Evolutionary conservation across 768 basidiomycete genomes (phyloP), one percentile per base, ranked within the genome.

Genomic region (Filobasidium wieringae): DNA sequence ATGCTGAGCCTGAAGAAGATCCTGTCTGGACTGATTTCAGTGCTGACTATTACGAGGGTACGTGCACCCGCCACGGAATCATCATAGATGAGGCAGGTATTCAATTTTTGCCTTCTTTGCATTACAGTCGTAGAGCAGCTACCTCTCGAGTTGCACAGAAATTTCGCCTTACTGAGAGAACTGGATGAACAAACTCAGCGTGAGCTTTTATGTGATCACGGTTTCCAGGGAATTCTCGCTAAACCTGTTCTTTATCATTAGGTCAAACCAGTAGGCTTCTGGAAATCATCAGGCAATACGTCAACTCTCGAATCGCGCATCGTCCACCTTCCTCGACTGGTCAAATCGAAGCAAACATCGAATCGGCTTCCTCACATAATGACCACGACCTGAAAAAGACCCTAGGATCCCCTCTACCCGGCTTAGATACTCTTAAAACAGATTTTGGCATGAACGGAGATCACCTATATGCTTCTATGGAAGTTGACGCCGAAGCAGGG

Each of bases 101-200:
- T 19, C 19, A 43, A 17, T 19, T 15, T 36, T n/a, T 9, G 7
- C 2, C 9, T 24, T 51, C 33, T 15, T 30, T 27, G 1, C n/a
- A 8, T 39, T 51, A 29, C 37, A 65, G 64, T 65, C 32, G 69
- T 74, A 7, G 73, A 74, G 56, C 73, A 74, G 43, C 60, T 74
- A 14, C 73, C 73, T 15, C 58, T 74, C 40, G 73, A 74, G 34
- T 62, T 74, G 51, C 72, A 74, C 54, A 58, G 73, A 30, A 74
- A 72, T 53, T 72, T 72, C 50, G 62, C 70, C 27, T 57, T 74
- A 24, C 57, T 74, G n/a, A 61, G 66, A 45, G 72, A 74, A 51
- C 62, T 72, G 12, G 73, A 74, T 37, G 69, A 73, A 49, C 68
- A 68, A 9, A 68, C 67, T 60, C 37, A 63, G 30, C 63, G 56